These are phyloP conservation scores for Xylariaceae sp. DNA, from an alignment of 2,329 filamentous ascomycete genomes.

Conservation along the genomic window DNA sequence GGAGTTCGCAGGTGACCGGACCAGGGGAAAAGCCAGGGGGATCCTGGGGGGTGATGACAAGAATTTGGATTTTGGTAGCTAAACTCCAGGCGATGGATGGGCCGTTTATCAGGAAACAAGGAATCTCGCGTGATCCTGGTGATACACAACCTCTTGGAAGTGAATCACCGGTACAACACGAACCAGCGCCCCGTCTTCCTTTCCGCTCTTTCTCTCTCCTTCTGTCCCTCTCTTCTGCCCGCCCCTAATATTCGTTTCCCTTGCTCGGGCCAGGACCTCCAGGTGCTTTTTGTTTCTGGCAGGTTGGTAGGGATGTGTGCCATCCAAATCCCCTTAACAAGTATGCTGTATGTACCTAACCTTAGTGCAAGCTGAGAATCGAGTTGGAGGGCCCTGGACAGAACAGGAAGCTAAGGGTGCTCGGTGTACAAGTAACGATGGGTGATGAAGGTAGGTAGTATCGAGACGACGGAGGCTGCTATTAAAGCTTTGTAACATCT, in stretches of 20 bases:
- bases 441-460: slow-evolving; percentile 1
- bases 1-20: slow-evolving; percentile 22
- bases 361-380: no score
- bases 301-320: no score
- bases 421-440: neutral
- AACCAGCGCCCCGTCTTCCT: neutral
- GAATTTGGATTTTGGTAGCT: neutral
- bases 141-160: slow-evolving; percentile 1
- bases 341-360: no score
- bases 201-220: neutral
- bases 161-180: neutral
- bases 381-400: slow-evolving; percentile 9
- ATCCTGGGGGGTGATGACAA: neutral
- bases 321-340: no score
- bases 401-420: slow-evolving; percentile 16
- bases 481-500: no score
- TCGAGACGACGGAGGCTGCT: no score
- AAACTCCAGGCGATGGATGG: neutral
- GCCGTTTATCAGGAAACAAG: neutral
- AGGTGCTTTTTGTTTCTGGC: no score
- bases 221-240: neutral
- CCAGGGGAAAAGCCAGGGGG: neutral
- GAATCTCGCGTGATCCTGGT: neutral
- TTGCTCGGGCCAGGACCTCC: no score
- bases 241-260: no score